phyloP scores from a whole-genome alignment of 768 basidiomycete species.

The Collybia sp. region DNA sequence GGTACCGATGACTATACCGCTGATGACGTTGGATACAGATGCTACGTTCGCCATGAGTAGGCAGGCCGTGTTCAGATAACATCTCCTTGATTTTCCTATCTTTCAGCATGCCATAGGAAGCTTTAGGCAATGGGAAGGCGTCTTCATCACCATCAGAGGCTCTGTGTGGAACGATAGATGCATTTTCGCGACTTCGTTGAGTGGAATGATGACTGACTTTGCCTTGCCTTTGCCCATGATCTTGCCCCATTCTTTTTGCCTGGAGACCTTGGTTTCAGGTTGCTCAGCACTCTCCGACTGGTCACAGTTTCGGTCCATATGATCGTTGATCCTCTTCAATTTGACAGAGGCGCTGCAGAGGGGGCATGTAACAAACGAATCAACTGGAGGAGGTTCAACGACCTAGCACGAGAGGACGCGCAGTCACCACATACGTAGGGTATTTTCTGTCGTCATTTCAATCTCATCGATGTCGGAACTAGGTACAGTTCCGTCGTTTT shows the following conservation, averaged over 20 bases:
- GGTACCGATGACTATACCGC: conserved; percentile 32
- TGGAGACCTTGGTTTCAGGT: conserved; percentile 19
- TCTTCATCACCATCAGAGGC: conserved; percentile 24
- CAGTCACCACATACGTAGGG: no score
- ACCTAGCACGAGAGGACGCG: no score
- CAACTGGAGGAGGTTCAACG: conserved; percentile 19
- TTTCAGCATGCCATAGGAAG: conserved; percentile 60
- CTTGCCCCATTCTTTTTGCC: conserved; percentile 39
- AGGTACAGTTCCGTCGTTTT: no score
- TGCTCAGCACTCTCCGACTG: conserved; percentile 14
- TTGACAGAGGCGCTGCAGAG: conserved; percentile 47
- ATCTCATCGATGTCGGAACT: no score
- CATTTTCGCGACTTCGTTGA: background rate
- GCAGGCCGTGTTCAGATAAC: conserved; percentile 44
- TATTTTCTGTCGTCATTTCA: no score
- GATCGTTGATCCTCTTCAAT: conserved; percentile 49
- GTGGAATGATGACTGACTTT: conserved; percentile 15
- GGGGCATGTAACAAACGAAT: conserved; percentile 55
- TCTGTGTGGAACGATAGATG: background rate
- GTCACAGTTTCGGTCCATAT: conserved; percentile 63
- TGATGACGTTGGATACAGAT: conserved; percentile 54
- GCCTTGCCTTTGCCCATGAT: conserved; percentile 45
- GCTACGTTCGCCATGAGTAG: conserved; percentile 46
- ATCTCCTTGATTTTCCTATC: conserved; percentile 56
- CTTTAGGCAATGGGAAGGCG: conserved; percentile 51